These are phyloP conservation scores for Carex myosuroides DNA, from an alignment of 176 grass and related monocot genomes.

Conservation along the genomic window DNA sequence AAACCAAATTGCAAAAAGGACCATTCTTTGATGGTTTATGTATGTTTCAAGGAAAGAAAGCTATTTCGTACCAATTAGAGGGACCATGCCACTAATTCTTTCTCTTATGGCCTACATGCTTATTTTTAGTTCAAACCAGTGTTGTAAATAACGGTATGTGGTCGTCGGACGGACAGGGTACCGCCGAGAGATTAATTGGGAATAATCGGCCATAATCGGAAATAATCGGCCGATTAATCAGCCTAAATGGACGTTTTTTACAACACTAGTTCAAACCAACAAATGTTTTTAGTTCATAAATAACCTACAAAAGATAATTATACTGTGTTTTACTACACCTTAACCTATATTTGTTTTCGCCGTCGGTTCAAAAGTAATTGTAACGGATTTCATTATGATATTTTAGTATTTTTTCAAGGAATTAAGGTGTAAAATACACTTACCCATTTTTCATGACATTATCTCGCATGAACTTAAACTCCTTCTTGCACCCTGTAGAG, in stretches of 20 bases:
- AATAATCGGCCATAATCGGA: too few species aligned
- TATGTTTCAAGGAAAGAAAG: constrained; percentile 17
- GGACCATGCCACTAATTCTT: constrained; percentile 5
- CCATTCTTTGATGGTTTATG: constrained; percentile 17
- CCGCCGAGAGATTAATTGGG: too few species aligned
- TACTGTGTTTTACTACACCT: not conserved
- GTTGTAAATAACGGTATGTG: too few species aligned
- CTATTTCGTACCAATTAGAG: constrained; percentile 14
- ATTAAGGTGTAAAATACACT: not conserved
- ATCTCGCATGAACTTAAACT: constrained; percentile 64
- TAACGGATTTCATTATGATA: not conserved
- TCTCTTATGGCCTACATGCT: not conserved
- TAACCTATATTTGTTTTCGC: not conserved
- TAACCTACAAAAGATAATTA: not conserved
- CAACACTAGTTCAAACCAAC: not conserved
- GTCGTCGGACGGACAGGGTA: too few species aligned
- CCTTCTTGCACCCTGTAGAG: constrained; percentile 80
- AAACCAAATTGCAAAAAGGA: constrained; percentile 1
- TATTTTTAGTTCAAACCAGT: not conserved
- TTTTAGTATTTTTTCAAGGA: not conserved
- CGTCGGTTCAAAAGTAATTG: not conserved
- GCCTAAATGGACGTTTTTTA: too few species aligned
- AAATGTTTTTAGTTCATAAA: not conserved
- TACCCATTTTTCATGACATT: constrained; percentile 79
- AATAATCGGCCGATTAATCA: too few species aligned